Base-by-base conservation (phyloP, 805 yeast genomes). In the Teunomyces cretensis region DNA sequence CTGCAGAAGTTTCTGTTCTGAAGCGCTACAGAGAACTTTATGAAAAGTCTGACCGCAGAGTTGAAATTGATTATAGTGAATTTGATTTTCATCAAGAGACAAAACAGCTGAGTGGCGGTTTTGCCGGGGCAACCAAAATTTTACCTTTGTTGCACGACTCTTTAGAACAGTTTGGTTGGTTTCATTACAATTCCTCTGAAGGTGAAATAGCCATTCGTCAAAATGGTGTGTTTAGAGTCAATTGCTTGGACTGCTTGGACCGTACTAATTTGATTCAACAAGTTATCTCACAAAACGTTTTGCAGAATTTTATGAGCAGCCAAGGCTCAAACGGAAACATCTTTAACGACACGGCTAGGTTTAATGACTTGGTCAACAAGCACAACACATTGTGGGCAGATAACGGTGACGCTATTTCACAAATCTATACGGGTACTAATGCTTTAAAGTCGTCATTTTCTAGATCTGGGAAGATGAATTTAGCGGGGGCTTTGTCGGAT, bases 401-500 rank as follows among this genome's bases (percentile, higher is more conserved):
- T 55, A 81, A 83, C 56, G 88, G 87, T 1, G 87, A 83, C 54
- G 80, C 77, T 15, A 78, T 83, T 19, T 80, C 86, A 9, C 79
- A 74, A 39, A 84, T 81, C 48, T 83, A 83, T 55, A 66, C 73
- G n/a, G 84, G 83, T 44, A 96, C 91, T 53, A 88, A 91, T 53
- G 79, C 87, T 6, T 68, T 94, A 14, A 94, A 94, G 64, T 88
- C 97, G 0, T 89, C 97, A 3, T 94, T 86, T 59, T 88, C 98
- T 1, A 79, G 99, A 60, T 84, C 88, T 24, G 99, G 99, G 17
- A 92, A 91, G 58, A 90, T 91, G 97, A 89, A 92, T 36, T 68
- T 94, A 44, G 98, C 98, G 0, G 97, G 98, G 30, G 97, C 97
- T 0, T 67, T 94, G n/a, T 86, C 96, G 0, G 99, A 94, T 67